These are phyloP conservation scores for Heritiera littoralis DNA, from an alignment of 345 rosid genomes.

Conservation along the genomic window DNA sequence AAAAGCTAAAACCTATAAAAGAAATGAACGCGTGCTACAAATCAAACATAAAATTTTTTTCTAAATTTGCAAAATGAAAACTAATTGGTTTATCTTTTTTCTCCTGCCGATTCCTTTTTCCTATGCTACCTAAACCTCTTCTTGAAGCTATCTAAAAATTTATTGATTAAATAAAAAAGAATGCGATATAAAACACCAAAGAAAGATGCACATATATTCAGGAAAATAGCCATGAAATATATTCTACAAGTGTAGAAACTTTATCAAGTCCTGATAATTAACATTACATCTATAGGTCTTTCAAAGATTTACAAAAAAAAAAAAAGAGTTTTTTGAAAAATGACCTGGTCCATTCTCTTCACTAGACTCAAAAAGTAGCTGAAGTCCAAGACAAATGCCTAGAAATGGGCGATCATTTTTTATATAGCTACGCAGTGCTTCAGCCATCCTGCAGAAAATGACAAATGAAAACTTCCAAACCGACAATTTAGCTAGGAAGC, in stretches of 20 bases:
- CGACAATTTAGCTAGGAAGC: background rate
- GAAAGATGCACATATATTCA: background rate
- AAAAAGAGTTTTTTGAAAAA: background rate
- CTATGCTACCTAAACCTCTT: background rate
- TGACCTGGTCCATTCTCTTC: constrained; percentile 91
- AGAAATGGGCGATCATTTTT: constrained; percentile 88
- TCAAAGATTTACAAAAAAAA: background rate
- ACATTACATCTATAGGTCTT: background rate
- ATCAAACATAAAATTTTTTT: background rate
- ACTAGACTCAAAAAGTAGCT: constrained; percentile 84
- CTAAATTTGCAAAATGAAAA: background rate
- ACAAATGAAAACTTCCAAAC: constrained; percentile 3
- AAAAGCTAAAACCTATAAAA: background rate
- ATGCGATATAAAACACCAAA: background rate
- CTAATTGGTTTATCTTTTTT: background rate
- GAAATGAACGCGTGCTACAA: background rate
- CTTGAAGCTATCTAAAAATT: background rate
- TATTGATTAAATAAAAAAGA: background rate
- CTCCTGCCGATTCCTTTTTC: background rate
- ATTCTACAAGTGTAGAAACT: background rate
- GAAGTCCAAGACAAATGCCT: constrained; percentile 98
- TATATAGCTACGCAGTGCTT: constrained; percentile 74
- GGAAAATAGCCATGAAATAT: background rate
- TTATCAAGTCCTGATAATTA: constrained; percentile 2
- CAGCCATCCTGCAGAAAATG: constrained; percentile 69